Base-by-base conservation (phyloP, 108 stramenopile genomes). In the Cyclotella atomus region DNA sequence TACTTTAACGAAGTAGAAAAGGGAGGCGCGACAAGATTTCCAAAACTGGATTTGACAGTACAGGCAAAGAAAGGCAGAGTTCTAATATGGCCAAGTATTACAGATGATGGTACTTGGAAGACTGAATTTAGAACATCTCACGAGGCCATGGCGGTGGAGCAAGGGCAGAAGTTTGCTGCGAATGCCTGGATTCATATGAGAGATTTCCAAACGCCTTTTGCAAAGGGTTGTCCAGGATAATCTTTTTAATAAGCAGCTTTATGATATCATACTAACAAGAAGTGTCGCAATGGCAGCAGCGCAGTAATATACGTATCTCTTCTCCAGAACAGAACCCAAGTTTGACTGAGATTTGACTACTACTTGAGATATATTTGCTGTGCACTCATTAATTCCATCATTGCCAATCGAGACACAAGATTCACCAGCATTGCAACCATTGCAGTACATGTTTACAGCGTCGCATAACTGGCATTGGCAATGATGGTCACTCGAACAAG, bases 121-220 rank as follows among this genome's bases (percentile, higher is more conserved):
- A 71, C 68, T 60, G 96, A 95, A 72, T 24, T 20, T 14, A 79
- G 92, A 35, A 95, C 93, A 1, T 64, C 86, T 21, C 96, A 96
- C 75, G 84, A 91, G 70, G 96, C 96, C 0, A 32, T 93, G 60
- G 85, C 90, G 9, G 95, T 96, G 5, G 67, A 70, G 24, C 79
- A 85, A 47, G 97, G 97, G 35, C 62, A 79, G 21, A 97, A 97
- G 66, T 95, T 85, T 63, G 97, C 87, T 7, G 95, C 95, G 3
- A 97, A 97, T 79, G 88, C 92, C 3, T 96, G 96, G 96, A 83
- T 96, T 41, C 96, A 97, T 54, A 65, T 88, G 67, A 79, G 85
- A 17, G 87, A 95, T 66, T 95, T 68, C 56, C 41, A 54, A 38
- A 47, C 36, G 10, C 52, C 4, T 24, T 52, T 52, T 52, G n/a